Percentiles rank a stretch among this genome's conserved stretches.
Evolutionary conservation across 2,329 filamentous ascomycete species (phyloP).

Genomic region (Botrytis hyacinthi): DNA sequence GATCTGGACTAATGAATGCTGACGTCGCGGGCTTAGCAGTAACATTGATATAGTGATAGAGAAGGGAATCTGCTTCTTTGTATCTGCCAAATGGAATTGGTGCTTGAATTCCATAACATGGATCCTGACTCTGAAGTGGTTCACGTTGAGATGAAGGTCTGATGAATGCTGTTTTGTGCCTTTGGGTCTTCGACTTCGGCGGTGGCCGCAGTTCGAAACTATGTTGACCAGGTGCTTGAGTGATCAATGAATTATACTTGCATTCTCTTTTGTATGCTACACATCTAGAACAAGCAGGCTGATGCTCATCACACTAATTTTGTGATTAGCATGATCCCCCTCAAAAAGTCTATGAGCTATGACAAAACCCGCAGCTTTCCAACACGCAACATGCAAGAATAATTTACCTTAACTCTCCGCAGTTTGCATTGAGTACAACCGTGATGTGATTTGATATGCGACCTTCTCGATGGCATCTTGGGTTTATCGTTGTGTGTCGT

Average conservation of each 20-base stretch:
- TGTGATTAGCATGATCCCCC: neutral
- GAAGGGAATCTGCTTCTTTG: conserved; percentile 6
- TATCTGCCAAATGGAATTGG: neutral
- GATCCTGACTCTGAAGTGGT: neutral
- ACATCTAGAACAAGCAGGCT: conserved; percentile 16
- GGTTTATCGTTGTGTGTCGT: neutral
- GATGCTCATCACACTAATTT: conserved; percentile 16
- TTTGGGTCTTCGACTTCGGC: neutral
- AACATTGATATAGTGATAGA: conserved; percentile 15
- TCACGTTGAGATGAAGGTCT: neutral
- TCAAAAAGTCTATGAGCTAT: neutral
- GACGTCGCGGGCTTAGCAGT: conserved; percentile 7
- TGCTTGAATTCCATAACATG: neutral
- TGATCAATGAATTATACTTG: conserved; percentile 10
- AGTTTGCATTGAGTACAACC: conserved; percentile 19
- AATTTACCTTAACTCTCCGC: conserved; percentile 14
- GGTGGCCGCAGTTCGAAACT: conserved; percentile 14
- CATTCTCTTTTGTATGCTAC: conserved; percentile 18
- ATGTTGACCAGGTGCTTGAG: conserved; percentile 12
- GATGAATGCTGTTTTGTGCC: neutral
- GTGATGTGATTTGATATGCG: conserved; percentile 20
- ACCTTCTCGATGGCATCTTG: conserved; percentile 16
- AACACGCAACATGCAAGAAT: neutral
- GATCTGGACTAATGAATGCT: conserved; percentile 13
- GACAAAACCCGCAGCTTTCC: too few species aligned